Evolutionary conservation across 2,329 filamentous ascomycete genomes (phyloP), one percentile per base, ranked within the genome.

Genomic region (Colletotrichum euphorbiae): DNA sequence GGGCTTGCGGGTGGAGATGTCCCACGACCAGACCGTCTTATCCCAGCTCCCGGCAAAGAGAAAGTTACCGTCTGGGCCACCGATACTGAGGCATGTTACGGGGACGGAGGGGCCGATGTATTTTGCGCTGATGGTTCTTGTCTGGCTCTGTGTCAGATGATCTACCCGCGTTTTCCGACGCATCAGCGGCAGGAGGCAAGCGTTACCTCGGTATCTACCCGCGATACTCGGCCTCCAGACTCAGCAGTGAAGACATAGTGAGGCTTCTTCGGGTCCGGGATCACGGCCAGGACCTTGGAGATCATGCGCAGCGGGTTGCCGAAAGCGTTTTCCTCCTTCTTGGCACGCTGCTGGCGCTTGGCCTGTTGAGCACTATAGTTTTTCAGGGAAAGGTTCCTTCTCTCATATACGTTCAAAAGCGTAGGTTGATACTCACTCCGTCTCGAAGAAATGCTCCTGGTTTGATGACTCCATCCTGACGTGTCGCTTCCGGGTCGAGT

Each of bases 21-120:
- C 85, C 92, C 93, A 98, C 36, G 91, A 92, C 90, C 94, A 97
- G 66, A 98, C 87, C 19, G 89, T 86, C 81, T 97, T 97, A 80
- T 99, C 95, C 96, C 96, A 99, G 67, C 91, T 96, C 38, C 94
- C 95, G 24, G 93, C 93, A 78, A 93, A 98, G 11, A 98, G 76
- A 1, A 85, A 91, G 57, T 78, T 79, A 68, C 83, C 84, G 28
- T 81, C 81, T 4, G 82, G 77, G 13, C 89, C 86, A 50, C 87
- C 90, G 40, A 93, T 83, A 15, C 91, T 89, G 31, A 97, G 80
- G 72, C 91, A 92, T 9, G 93, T 95, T 9, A 97, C 83, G 1
- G 96, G 96, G 3, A 93, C 91, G 51, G 86, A 87, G 17, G 94
- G 93, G 2, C 93, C 93, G 75, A 87, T 87, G 75, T 92, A 97